phyloP scores from a whole-genome alignment of 2,329 filamentous ascomycete species.

The Arthrobotrys entomopaga region DNA sequence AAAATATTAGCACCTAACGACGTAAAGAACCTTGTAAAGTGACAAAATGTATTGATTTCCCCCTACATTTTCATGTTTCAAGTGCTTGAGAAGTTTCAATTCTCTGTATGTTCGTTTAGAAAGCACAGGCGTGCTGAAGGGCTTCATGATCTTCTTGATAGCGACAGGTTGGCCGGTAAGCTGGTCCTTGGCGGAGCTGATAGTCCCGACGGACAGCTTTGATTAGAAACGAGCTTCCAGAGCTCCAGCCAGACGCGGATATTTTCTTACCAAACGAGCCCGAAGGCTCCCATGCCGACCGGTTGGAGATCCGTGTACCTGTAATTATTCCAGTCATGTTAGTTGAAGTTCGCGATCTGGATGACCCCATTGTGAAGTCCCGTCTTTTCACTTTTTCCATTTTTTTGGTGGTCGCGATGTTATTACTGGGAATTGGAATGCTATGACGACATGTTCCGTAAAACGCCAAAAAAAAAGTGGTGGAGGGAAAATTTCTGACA shows the following conservation, averaged over 20 bases:
- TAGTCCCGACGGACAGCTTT: conserved; percentile 8
- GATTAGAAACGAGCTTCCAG: conserved; percentile 34
- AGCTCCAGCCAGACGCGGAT: conserved; percentile 16
- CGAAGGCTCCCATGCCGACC: conserved; percentile 98
- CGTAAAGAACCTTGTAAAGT: not conserved
- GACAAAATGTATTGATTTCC: conserved; percentile 59
- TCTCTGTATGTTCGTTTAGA: conserved; percentile 98
- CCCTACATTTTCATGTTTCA: conserved; percentile 90
- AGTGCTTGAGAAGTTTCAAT: conserved; percentile 94
- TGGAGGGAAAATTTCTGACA: conserved; percentile 12
- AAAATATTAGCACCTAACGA: conserved; percentile 25
- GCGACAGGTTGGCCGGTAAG: conserved; percentile 96
- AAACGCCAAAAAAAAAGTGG: conserved; percentile 31
- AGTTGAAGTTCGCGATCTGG: conserved; percentile 24
- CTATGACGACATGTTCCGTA: conserved; percentile 52
- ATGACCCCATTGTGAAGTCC: not conserved
- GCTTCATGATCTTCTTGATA: conserved; percentile 99
- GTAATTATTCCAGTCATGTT: conserved; percentile 20
- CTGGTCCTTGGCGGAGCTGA: conserved; percentile 94
- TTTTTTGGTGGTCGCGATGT: conserved; percentile 49
- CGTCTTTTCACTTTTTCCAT: conserved; percentile 6
- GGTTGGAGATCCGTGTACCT: conserved; percentile 98
- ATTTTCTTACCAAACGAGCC: conserved; percentile 84
- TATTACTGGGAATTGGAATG: conserved; percentile 16
- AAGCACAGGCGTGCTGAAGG: conserved; percentile 97